A percentile compares a stretch with the other conserved stretches of the same genome.
Conservation (phyloP, 208 protist genomes). For the Leishmania amazonensis region DNA sequence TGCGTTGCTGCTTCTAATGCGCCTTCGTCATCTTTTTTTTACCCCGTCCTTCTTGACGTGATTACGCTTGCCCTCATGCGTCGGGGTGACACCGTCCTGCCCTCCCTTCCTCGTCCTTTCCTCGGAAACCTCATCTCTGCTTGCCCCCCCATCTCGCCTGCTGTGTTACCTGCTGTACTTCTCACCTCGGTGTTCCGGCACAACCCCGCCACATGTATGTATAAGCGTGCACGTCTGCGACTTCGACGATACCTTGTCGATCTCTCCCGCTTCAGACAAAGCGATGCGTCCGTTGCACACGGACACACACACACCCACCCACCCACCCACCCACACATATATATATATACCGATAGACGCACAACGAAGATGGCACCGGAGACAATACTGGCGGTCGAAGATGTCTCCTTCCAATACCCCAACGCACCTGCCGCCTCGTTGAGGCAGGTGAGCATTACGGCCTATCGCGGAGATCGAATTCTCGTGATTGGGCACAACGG, state of each 20-base stretch:
- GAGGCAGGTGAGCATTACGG: constrained; percentile 38
- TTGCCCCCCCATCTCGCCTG: not conserved
- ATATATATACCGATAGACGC: not conserved
- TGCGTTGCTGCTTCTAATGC: not conserved
- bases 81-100: not conserved
- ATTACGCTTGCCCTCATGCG: not conserved
- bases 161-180: not conserved
- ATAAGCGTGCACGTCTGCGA: not conserved
- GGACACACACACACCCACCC: not conserved
- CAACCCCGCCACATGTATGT: not conserved
- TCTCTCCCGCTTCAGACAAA: not conserved
- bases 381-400: constrained; percentile 30
- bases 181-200: not conserved
- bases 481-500: constrained; percentile 96
- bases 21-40: not conserved
- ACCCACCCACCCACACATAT: not conserved
- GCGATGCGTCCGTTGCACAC: not conserved
- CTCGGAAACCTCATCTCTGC: not conserved
- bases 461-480: constrained; percentile 76
- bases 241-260: not conserved
- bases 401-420: constrained; percentile 60
- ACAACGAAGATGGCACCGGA: not conserved
- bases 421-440: constrained; percentile 12
- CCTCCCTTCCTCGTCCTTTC: not conserved
- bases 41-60: not conserved